Percentiles rank a stretch among this genome's conserved stretches.
These are phyloP conservation scores for Bipolaris cookei DNA, from an alignment of 2,329 filamentous ascomycete species.

Conservation along the genomic window DNA sequence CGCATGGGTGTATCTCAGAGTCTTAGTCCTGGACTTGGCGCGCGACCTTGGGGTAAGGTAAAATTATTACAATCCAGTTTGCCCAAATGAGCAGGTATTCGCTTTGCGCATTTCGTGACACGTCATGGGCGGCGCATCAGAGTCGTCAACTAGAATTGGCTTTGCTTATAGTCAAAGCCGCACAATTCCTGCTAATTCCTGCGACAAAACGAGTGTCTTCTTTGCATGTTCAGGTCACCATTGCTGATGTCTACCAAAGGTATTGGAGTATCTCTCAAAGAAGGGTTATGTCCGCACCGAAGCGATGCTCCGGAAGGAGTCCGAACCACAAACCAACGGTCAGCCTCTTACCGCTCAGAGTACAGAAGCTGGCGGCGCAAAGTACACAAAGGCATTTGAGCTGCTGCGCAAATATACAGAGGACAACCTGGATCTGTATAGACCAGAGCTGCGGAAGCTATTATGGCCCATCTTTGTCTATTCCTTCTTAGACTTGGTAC, in stretches of 20 bases:
- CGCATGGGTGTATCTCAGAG: neutral
- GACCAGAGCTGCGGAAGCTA: constrained; percentile 86
- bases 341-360: constrained; percentile 70
- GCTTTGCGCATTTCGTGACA: neutral
- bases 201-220: neutral
- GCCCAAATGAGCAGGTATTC: neutral
- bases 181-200: neutral
- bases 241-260: constrained; percentile 53
- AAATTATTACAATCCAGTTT: neutral
- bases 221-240: neutral
- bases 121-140: neutral
- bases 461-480: constrained; percentile 96
- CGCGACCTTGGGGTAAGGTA: neutral
- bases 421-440: constrained; percentile 87
- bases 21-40: neutral
- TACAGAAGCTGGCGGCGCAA: constrained; percentile 74
- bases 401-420: constrained; percentile 84
- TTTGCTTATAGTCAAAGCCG: neutral
- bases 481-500: constrained; percentile 81
- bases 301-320: constrained; percentile 89
- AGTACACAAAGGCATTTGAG: constrained; percentile 76
- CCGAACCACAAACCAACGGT: constrained; percentile 81
- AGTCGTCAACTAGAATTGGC: neutral
- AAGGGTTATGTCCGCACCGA: constrained; percentile 94
- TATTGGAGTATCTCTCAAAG: constrained; percentile 95